Evolutionary conservation across 140 eudicot genomes (phyloP).

Genomic region (Ambrosia hybrid): DNA sequence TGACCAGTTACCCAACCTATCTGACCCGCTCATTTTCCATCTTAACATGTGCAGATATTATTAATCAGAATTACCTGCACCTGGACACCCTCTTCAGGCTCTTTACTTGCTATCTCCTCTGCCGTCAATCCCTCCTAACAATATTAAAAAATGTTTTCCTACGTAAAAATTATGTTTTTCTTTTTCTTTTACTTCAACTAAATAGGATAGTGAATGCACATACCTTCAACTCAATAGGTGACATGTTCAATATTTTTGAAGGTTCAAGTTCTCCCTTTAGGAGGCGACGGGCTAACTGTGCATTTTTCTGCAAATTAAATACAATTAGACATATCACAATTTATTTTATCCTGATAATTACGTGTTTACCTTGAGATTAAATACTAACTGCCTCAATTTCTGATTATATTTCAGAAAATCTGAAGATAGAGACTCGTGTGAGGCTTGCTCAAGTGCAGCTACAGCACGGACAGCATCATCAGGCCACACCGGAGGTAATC

Average conservation of each 20-base stretch:
- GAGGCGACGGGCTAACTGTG: constrained; percentile 65
- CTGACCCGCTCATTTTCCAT: no score
- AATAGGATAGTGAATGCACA: neutral
- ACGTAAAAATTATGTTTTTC: neutral
- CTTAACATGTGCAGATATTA: no score
- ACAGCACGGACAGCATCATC: constrained; percentile 80
- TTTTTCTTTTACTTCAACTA: no score
- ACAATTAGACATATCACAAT: constrained; percentile 4
- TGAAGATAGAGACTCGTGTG: constrained; percentile 65
- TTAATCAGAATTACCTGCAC: constrained; percentile 60
- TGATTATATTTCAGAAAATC: constrained; percentile 84
- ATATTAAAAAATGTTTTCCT: neutral
- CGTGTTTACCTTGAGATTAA: constrained; percentile 72
- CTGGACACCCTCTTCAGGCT: constrained; percentile 77
- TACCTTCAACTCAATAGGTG: constrained; percentile 88
- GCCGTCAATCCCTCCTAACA: constrained; percentile 82
- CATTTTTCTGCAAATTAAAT: constrained; percentile 53
- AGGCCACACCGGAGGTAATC: constrained; percentile 61
- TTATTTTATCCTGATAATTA: neutral
- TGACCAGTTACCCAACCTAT: no score
- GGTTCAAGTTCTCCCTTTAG: constrained; percentile 77
- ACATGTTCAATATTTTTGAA: constrained; percentile 70
- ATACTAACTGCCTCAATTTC: constrained; percentile 71
- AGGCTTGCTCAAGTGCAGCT: constrained; percentile 79
- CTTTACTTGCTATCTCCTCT: constrained; percentile 73